A percentile compares a stretch with the other conserved stretches of the same genome.
phyloP scores from a whole-genome alignment of 805 yeast genomes.

The Peterozyma xylosa region DNA sequence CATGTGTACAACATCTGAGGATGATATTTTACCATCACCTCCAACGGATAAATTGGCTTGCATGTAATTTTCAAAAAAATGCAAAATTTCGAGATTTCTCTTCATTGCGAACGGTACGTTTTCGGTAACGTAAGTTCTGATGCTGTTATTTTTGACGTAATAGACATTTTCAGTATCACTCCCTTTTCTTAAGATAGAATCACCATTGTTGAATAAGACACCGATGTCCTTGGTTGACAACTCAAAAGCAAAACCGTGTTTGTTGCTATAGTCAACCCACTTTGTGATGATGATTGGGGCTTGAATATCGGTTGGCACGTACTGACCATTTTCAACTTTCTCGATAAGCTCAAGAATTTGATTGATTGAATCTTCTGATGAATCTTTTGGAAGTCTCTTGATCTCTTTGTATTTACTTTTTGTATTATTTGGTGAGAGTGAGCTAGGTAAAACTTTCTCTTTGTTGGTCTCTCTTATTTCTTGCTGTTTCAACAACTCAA shows the following conservation, averaged over 20 bases:
- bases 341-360: conserved; percentile 8
- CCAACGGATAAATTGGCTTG: conserved; percentile 76
- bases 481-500: conserved; percentile 52
- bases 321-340: conserved; percentile 4
- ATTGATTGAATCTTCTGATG: conserved; percentile 14
- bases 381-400: conserved; percentile 17
- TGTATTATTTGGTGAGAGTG: conserved; percentile 89
- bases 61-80: conserved; percentile 89
- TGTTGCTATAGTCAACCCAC: conserved; percentile 97
- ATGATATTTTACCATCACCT: conserved; percentile 31
- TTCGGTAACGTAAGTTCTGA: conserved; percentile 34
- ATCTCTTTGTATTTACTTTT: conserved; percentile 79
- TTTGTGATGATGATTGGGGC: conserved; percentile 75
- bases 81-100: conserved; percentile 77
- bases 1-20: conserved; percentile 6
- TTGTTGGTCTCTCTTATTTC: conserved; percentile 67
- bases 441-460: conserved; percentile 69
- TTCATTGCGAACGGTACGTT: conserved; percentile 40
- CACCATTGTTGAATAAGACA: conserved; percentile 79
- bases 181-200: conserved; percentile 67
- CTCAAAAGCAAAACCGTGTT: conserved; percentile 93
- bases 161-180: conserved; percentile 53
- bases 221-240: conserved; percentile 86
- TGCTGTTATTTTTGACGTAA: conserved; percentile 47
- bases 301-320: conserved; percentile 20